A percentile compares a stretch with the other conserved stretches of the same genome.
phyloP scores from a whole-genome alignment of 2,329 filamentous ascomycete genomes.

The Neodidymelliopsis sp. region DNA sequence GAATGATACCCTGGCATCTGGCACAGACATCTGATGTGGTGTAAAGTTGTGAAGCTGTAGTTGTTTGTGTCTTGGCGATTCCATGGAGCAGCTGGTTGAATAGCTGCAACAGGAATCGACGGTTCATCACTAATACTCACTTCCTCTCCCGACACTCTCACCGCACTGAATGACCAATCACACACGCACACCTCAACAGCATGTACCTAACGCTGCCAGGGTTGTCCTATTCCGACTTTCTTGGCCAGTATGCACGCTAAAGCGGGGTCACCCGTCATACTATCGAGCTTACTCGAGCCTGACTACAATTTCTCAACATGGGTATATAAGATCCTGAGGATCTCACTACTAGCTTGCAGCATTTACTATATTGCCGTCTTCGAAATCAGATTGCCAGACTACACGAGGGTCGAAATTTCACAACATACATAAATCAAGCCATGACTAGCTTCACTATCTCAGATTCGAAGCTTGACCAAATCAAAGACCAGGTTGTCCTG shows the following conservation, averaged over 20 bases:
- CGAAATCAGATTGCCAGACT: no score
- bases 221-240: background rate
- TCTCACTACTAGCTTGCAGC: no score
- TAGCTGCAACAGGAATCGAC: background rate
- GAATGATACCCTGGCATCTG: conserved; percentile 6
- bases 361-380: no score
- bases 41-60: background rate
- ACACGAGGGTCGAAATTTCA: no score
- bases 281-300: conserved; percentile 8
- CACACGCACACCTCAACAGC: no score
- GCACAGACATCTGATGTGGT: background rate
- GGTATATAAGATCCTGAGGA: no score
- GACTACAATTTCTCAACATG: no score
- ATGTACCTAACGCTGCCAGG: background rate
- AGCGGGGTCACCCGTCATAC: conserved; percentile 11
- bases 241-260: conserved; percentile 8
- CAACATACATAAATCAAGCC: background rate
- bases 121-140: no score
- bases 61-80: background rate
- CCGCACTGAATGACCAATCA: no score
- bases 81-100: background rate
- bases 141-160: no score
- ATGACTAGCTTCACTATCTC: conserved; percentile 55
- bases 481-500: conserved; percentile 61
- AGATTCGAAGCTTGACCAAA: conserved; percentile 52